These are phyloP conservation scores for Zoysia japonica DNA, from an alignment of 176 grass and related monocot genomes.

Conservation along the genomic window DNA sequence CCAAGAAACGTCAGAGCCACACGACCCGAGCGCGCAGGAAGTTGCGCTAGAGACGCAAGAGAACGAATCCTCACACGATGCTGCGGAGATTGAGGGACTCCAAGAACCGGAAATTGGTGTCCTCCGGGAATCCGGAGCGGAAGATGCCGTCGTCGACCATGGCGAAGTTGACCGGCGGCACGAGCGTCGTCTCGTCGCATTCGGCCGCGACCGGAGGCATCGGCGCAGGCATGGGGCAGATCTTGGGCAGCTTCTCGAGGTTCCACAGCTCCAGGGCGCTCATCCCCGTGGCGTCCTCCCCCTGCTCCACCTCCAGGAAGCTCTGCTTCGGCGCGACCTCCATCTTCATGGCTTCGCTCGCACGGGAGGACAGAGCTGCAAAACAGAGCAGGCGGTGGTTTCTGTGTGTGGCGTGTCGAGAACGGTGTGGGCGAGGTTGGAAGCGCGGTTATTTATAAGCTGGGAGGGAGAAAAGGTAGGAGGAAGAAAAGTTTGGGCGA, in stretches of 20 bases:
- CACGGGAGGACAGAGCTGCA: conserved; percentile 25
- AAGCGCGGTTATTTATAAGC: conserved; percentile 47
- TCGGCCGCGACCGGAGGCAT: neutral
- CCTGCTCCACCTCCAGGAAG: conserved; percentile 56
- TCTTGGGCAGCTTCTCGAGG: conserved; percentile 43
- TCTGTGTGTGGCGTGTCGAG: conserved; percentile 21
- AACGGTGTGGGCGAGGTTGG: conserved; percentile 24
- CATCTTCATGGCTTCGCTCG: conserved; percentile 49
- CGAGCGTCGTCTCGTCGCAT: conserved; percentile 36
- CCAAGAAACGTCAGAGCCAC: conserved; percentile 23
- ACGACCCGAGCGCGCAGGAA: conserved; percentile 6
- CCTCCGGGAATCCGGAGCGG: conserved; percentile 73
- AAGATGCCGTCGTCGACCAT: conserved; percentile 75
- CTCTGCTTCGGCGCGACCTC: conserved; percentile 56
- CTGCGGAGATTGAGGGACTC: conserved; percentile 70
- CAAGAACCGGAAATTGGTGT: conserved; percentile 64
- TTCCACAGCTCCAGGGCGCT: conserved; percentile 51
- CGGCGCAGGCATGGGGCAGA: conserved; percentile 21
- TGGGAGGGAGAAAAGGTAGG: neutral
- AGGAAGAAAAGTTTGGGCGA: neutral
- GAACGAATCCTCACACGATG: conserved; percentile 56
- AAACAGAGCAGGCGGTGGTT: conserved; percentile 27
- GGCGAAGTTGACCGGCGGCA: conserved; percentile 78
- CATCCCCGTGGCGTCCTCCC: conserved; percentile 60
- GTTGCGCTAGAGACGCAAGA: neutral